Evolutionary conservation across 352 stramenopile genomes (phyloP), one percentile per base, ranked within the genome.

Genomic region (Phytophthora hybrid): DNA sequence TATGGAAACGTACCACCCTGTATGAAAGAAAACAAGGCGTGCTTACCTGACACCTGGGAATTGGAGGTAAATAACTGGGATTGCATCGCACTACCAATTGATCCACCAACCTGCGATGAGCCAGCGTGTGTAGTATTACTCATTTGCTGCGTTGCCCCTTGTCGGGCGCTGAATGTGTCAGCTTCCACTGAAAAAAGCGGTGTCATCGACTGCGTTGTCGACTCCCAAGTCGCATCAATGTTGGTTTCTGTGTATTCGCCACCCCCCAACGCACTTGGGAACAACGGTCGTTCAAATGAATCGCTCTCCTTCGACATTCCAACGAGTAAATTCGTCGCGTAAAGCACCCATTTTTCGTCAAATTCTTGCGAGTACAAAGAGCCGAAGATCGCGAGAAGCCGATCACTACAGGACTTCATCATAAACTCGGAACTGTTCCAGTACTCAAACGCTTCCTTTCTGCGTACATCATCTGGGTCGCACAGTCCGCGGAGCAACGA

Each of bases 171-270:
- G n/a, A 95, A 83, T 19, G 64, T 63, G 52, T 92, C 81, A 13
- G 79, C 74, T 64, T 94, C 87, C 18, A 94, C 79, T 0, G 86
- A 96, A 63, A 96, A 96, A 49, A 96, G 65, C 13, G 89, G 89
- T 0, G 79, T 77, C 82, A 96, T 94, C 3, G 79, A 91, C 49
- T 88, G 83, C 23, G 76, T 82, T 57, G 90, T 92, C 1, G 76
- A 76, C 34, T 90, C 85, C 87, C 87, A 94, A 16, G 67, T 83
- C n/a, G 82, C 74, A 55, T 96, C 87, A 73, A 96, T 92, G 18
- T 59, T 53, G 23, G 81, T 66, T 21, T 91, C 80, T 32, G 77
- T 63, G 63, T 88, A 96, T 26, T 85, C 74, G 10, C 70, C 59
- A 31, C 79, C 63, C 2, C 77, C 69, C 31, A 96, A 61, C 23